These are phyloP conservation scores for Creolimax fragrantissima DNA, from an alignment of 78 protist genomes.

Conservation along the genomic window DNA sequence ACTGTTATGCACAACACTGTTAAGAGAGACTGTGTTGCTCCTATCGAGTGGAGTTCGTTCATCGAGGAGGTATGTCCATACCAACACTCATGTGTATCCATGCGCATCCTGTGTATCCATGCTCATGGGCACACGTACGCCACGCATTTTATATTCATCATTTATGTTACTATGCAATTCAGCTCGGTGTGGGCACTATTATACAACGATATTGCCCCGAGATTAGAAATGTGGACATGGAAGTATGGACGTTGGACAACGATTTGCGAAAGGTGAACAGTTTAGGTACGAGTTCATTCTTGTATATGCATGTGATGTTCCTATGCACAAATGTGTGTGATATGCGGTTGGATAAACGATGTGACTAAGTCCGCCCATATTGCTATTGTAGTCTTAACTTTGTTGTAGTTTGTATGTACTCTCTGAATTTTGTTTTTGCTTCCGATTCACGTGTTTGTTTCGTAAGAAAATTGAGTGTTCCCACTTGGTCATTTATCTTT, in stretches of 20 bases:
- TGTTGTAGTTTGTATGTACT: no score
- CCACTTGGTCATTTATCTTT: no score
- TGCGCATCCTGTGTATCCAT: neutral
- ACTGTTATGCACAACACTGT: neutral
- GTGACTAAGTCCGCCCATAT: no score
- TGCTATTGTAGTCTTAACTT: no score
- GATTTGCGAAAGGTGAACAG: neutral
- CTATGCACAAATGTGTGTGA: no score
- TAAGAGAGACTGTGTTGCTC: neutral
- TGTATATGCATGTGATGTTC: no score
- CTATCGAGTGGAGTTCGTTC: neutral
- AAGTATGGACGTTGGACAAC: neutral
- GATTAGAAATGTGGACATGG: neutral
- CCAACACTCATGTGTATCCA: neutral
- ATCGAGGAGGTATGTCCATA: neutral
- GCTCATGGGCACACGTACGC: neutral
- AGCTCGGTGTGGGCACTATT: neutral
- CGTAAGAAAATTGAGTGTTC: no score
- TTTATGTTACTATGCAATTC: neutral
- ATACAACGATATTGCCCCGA: neutral
- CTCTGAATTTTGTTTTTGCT: no score
- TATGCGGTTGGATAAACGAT: no score
- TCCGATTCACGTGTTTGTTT: no score
- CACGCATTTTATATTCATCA: neutral
- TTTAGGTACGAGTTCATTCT: no score